phyloP scores from a whole-genome alignment of 2,329 filamentous ascomycete genomes.

The Colletotrichum truncatum region DNA sequence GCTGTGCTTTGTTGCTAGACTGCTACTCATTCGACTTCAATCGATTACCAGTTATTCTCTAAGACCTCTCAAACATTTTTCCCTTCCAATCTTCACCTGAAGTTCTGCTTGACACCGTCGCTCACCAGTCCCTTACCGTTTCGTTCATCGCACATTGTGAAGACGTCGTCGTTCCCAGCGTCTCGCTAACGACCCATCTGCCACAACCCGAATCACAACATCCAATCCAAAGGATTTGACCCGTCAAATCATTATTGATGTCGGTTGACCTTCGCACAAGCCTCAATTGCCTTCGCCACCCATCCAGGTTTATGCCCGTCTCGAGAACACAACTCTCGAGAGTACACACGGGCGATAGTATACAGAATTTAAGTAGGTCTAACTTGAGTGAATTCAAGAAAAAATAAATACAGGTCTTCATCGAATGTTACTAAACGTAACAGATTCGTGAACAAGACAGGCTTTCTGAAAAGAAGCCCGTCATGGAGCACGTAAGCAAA shows the following conservation, averaged over 20 bases:
- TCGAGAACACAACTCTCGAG: constrained; percentile 64
- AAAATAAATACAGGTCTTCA: too few species aligned
- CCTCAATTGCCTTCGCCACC: constrained; percentile 65
- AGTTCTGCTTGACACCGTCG: neutral
- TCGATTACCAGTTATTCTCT: constrained; percentile 8
- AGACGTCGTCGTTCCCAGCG: constrained; percentile 17
- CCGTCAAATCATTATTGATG: constrained; percentile 59
- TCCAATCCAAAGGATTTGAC: constrained; percentile 29
- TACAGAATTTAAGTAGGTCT: constrained; percentile 58
- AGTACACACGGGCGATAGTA: constrained; percentile 66
- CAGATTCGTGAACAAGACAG: constrained; percentile 30
- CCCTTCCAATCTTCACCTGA: constrained; percentile 5
- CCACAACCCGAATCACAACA: constrained; percentile 12
- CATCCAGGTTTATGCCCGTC: constrained; percentile 65
- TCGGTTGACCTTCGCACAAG: constrained; percentile 66
- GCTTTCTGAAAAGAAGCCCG: constrained; percentile 31
- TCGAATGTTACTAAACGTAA: neutral
- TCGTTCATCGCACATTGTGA: constrained; percentile 21
- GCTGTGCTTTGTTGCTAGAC: constrained; percentile 32
- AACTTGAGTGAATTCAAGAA: neutral
- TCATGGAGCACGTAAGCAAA: constrained; percentile 41
- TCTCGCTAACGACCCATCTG: constrained; percentile 14
- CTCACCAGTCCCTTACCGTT: neutral
- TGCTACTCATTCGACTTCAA: constrained; percentile 28
- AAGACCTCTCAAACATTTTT: neutral